Percentiles rank a stretch among this genome's conserved stretches.
Conservation (phyloP, 2,329 filamentous ascomycete genomes). For the Trichoderma hamatum region DNA sequence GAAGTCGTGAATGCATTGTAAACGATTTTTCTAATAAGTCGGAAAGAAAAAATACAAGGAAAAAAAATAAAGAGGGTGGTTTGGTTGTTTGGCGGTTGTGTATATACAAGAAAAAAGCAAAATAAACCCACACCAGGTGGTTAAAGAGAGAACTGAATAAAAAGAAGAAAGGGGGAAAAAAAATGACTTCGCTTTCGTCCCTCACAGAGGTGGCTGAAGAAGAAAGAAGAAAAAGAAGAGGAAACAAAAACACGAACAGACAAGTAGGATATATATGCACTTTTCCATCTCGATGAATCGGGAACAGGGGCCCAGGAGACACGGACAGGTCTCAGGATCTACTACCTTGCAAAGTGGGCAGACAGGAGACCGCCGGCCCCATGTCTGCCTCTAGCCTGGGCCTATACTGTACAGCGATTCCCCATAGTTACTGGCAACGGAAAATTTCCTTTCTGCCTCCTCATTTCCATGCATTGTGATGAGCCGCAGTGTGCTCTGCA, state of each 20-base stretch:
- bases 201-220: constrained; percentile 21
- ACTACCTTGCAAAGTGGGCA: neutral
- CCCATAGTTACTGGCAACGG: neutral
- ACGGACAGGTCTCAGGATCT: constrained; percentile 18
- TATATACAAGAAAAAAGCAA: constrained; percentile 7
- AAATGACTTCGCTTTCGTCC: constrained; percentile 15
- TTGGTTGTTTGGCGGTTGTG: neutral
- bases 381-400: neutral
- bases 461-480: constrained; percentile 7
- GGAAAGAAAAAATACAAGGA: neutral
- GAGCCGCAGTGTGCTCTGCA: neutral
- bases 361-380: neutral
- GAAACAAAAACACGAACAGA: constrained; percentile 18
- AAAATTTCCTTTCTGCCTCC: neutral
- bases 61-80: neutral
- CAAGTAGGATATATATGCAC: constrained; percentile 10
- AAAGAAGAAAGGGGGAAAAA: constrained; percentile 7
- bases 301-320: constrained; percentile 16
- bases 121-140: constrained; percentile 26
- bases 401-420: neutral
- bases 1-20: constrained; percentile 29
- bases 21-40: neutral
- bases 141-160: constrained; percentile 14
- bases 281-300: constrained; percentile 9
- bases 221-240: constrained; percentile 5